These are phyloP conservation scores for Puccinia brachypodii DNA, from an alignment of 1,284 basidiomycete species.

Conservation along the genomic window DNA sequence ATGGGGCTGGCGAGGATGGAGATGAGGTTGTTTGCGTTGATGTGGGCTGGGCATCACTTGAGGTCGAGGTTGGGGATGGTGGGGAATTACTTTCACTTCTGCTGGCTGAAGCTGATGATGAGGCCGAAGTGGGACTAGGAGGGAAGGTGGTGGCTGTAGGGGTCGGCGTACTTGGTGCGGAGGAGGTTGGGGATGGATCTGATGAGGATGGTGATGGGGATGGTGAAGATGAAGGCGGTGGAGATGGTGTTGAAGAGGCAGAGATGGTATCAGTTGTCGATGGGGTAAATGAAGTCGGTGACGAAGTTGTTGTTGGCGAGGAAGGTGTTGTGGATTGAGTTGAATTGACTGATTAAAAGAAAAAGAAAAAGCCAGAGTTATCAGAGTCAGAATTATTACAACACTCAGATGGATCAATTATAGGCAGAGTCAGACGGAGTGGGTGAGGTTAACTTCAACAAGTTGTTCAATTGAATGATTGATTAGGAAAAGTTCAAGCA, in stretches of 20 bases:
- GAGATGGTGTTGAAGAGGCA: background rate
- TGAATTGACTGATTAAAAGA: background rate
- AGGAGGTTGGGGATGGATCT: background rate
- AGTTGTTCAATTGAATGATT: too few relatives aligned
- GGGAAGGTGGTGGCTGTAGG: background rate
- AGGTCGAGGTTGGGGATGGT: constrained; percentile 11
- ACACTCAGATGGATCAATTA: too few relatives aligned
- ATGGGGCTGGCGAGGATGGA: background rate
- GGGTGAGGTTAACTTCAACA: too few relatives aligned
- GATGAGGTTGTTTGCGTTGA: background rate
- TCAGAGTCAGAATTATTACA: too few relatives aligned
- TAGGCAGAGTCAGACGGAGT: too few relatives aligned
- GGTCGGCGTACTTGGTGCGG: background rate
- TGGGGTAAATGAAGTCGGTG: background rate
- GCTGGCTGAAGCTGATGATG: background rate
- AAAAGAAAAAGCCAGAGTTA: background rate
- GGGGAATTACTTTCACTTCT: background rate
- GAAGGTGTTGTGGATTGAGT: background rate
- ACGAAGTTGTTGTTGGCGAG: background rate
- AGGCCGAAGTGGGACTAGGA: background rate
- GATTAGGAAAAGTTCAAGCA: too few relatives aligned
- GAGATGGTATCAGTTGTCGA: constrained; percentile 7
- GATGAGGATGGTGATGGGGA: background rate
- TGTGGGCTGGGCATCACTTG: background rate
- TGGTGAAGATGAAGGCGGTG: background rate